Evolutionary conservation across 2,329 filamentous ascomycete species (phyloP), one percentile per base, ranked within the genome.

Genomic region (Akanthomyces dipterigenus): DNA sequence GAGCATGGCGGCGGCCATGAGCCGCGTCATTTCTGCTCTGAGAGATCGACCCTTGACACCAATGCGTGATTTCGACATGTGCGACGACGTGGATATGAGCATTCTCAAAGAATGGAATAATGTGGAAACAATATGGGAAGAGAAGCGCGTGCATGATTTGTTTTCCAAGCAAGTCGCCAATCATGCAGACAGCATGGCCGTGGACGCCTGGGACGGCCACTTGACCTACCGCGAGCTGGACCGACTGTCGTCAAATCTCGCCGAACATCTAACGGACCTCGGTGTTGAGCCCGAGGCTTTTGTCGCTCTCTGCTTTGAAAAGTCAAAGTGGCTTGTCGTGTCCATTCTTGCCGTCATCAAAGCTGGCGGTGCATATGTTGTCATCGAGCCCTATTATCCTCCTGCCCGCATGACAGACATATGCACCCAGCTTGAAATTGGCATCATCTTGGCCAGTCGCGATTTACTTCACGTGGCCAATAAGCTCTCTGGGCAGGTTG

Each of bases 131-230:
- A 22, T 26, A 7, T 55, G 53, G 53, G 18, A 22, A 34, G 53
- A 55, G 18, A 11, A 55, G 40, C 43, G 38, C 4, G 40, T 55
- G 11, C 53, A 55, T 34, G 38, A 55, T 11, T 7, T 31, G 11
- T 12, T 55, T 3, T 22, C 38, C 24, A 28, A 7, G n/a, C 38
- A 20, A 20, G 53, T 24, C 16, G 40, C 55, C 16, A 20, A 34
- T 11, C 3, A 49, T 11, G 2, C 28, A 38, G 55, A 57, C 43
- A 36, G 31, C 3, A 0, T 26, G 12, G 77, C 78, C 24, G 70
- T 79, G 40, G 69, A 73, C 55, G 75, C 77, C 2, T 79, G 76
- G 76, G 77, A 79, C 62, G 77, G 77, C 9, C 62, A 68, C 38
- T 71, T 78, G 56, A 76, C 75, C 14, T 79, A 78, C 62, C 55